A percentile compares a stretch with the other conserved stretches of the same genome.
Evolutionary conservation across 176 grass and related monocot genomes (phyloP).

Genomic region (maize (Zea mays)): DNA sequence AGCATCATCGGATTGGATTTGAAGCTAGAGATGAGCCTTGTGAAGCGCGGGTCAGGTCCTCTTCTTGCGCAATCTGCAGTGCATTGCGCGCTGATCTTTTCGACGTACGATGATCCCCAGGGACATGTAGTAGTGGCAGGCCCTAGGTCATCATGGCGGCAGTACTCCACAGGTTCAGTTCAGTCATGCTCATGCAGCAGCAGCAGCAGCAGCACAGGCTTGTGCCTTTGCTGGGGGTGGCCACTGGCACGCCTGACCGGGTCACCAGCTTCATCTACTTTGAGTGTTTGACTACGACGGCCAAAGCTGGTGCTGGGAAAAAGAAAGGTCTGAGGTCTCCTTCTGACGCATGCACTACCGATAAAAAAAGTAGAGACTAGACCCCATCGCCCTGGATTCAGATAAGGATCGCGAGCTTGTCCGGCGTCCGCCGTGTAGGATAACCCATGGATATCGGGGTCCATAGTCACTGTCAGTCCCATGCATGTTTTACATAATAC

Average conservation of each 20-base stretch:
- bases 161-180: background rate
- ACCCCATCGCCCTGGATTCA: too few species aligned
- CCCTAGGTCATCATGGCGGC: too few species aligned
- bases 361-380: background rate
- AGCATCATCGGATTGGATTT: too few species aligned
- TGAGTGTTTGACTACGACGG: constrained; percentile 8
- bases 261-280: background rate
- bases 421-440: too few species aligned
- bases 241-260: background rate
- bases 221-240: background rate
- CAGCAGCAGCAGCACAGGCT: background rate
- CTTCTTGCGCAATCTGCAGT: too few species aligned
- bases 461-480: too few species aligned
- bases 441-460: too few species aligned
- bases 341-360: constrained; percentile 27
- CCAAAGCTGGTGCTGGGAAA: constrained; percentile 12
- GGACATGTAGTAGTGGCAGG: background rate
- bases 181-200: background rate
- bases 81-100: background rate
- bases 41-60: too few species aligned
- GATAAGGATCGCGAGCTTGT: too few species aligned
- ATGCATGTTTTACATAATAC: too few species aligned
- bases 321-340: background rate
- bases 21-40: too few species aligned
- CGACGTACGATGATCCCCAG: background rate